These are phyloP conservation scores for Allium sativum DNA, from an alignment of 106 monocot species.

Conservation along the genomic window DNA sequence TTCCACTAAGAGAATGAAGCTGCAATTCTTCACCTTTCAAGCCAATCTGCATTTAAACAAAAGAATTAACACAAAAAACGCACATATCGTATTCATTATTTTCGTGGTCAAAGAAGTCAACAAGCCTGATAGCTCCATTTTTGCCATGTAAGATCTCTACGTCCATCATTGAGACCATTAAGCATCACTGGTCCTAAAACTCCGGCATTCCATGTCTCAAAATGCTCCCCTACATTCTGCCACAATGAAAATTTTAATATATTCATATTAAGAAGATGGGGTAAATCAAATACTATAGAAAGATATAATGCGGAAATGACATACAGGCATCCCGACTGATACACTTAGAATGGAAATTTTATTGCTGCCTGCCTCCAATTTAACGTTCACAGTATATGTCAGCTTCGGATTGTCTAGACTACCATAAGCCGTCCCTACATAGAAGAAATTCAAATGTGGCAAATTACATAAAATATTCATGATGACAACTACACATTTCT, in stretches of 20 bases:
- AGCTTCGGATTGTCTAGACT: constrained; percentile 16
- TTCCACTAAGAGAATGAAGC: constrained; percentile 38
- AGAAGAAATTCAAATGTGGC: neutral
- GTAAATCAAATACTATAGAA: no score
- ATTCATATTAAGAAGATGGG: neutral
- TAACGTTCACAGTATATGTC: constrained; percentile 31
- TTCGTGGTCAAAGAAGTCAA: neutral
- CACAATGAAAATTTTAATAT: neutral
- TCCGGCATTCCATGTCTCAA: constrained; percentile 16
- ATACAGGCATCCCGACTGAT: constrained; percentile 47
- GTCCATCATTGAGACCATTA: constrained; percentile 52
- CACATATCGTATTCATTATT: neutral
- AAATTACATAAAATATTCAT: no score
- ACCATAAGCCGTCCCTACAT: constrained; percentile 38
- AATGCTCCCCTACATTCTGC: constrained; percentile 33
- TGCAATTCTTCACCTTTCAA: constrained; percentile 43
- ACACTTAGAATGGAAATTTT: constrained; percentile 19
- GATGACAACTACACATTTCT: no score
- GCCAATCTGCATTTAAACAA: constrained; percentile 30
- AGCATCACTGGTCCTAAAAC: constrained; percentile 39
- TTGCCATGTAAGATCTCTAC: constrained; percentile 55
- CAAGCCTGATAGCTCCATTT: constrained; percentile 45
- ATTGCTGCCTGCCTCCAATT: constrained; percentile 41
- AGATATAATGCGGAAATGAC: neutral
- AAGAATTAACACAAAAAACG: neutral